These are phyloP conservation scores for Dipodascus albidus DNA, from an alignment of 805 yeast genomes.

Conservation along the genomic window DNA sequence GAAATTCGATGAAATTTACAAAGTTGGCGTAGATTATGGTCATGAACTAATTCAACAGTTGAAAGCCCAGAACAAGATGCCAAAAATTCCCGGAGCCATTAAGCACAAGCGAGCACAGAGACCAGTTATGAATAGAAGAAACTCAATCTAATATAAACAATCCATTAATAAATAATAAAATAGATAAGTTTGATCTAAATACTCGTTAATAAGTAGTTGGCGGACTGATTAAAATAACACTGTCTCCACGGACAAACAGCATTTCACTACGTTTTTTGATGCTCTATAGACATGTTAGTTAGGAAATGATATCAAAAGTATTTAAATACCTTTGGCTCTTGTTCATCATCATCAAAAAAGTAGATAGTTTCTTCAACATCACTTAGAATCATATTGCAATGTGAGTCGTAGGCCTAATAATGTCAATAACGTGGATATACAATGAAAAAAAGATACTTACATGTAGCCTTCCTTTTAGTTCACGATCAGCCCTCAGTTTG, in stretches of 20 bases:
- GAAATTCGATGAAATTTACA: slow-evolving; percentile 79
- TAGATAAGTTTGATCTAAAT: background rate
- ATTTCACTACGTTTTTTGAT: slow-evolving; percentile 56
- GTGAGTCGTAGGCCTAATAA: slow-evolving; percentile 77
- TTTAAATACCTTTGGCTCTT: slow-evolving; percentile 32
- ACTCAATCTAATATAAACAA: slow-evolving; percentile 31
- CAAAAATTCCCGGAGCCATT: slow-evolving; percentile 46
- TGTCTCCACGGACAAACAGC: slow-evolving; percentile 96
- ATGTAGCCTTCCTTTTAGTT: slow-evolving; percentile 79
- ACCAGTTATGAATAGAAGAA: slow-evolving; percentile 40
- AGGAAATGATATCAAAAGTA: background rate
- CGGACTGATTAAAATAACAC: slow-evolving; percentile 73
- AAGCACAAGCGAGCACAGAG: slow-evolving; percentile 22
- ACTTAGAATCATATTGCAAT: slow-evolving; percentile 90
- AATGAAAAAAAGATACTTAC: slow-evolving; percentile 30
- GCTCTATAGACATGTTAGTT: slow-evolving; percentile 1
- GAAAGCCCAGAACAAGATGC: slow-evolving; percentile 42
- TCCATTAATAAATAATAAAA: slow-evolving; percentile 2
- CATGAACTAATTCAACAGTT: slow-evolving; percentile 41
- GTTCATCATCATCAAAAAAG: slow-evolving; percentile 38
- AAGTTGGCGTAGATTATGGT: slow-evolving; percentile 71
- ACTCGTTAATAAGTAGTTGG: slow-evolving; percentile 3
- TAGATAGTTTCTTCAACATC: slow-evolving; percentile 82
- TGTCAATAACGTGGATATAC: background rate
- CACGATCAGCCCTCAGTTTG: slow-evolving; percentile 89